phyloP scores from a whole-genome alignment of 176 grass and related monocot species.

The Oryza nivara region DNA sequence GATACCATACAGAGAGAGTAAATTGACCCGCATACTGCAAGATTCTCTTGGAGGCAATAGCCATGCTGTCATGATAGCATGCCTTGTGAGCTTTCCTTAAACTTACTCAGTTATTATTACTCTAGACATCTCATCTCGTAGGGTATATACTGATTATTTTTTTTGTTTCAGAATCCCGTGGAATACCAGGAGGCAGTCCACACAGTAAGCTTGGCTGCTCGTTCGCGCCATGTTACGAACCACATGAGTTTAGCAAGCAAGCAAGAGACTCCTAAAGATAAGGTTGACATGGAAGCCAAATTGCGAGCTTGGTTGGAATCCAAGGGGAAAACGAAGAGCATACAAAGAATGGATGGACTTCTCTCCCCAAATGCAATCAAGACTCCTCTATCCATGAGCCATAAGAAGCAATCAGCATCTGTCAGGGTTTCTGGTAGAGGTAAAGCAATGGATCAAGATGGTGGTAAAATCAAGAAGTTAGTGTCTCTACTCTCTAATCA shows the following conservation, averaged over 20 bases:
- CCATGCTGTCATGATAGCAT: constrained; percentile 80
- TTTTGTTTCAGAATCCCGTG: constrained; percentile 70
- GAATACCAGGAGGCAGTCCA: constrained; percentile 86
- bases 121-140: background rate
- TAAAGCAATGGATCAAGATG: constrained; percentile 46
- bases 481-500: constrained; percentile 15
- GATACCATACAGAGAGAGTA: constrained; percentile 88
- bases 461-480: constrained; percentile 72
- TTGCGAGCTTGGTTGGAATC: constrained; percentile 87
- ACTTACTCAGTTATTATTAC: background rate
- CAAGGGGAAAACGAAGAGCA: constrained; percentile 78
- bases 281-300: constrained; percentile 92
- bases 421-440: constrained; percentile 52
- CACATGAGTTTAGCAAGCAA: constrained; percentile 56
- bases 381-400: constrained; percentile 57
- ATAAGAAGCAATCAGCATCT: constrained; percentile 49
- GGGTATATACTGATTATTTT: constrained; percentile 6
- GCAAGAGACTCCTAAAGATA: constrained; percentile 70
- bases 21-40: constrained; percentile 86
- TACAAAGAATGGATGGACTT: constrained; percentile 62
- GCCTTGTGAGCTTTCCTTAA: constrained; percentile 56
- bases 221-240: constrained; percentile 69
- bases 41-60: constrained; percentile 89
- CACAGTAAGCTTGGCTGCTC: constrained; percentile 76
- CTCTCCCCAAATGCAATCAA: constrained; percentile 58